Evolutionary conservation across 2,329 filamentous ascomycete genomes (phyloP), one percentile per base, ranked within the genome.

Genomic region (Aspergillus brunneoviolaceus): DNA sequence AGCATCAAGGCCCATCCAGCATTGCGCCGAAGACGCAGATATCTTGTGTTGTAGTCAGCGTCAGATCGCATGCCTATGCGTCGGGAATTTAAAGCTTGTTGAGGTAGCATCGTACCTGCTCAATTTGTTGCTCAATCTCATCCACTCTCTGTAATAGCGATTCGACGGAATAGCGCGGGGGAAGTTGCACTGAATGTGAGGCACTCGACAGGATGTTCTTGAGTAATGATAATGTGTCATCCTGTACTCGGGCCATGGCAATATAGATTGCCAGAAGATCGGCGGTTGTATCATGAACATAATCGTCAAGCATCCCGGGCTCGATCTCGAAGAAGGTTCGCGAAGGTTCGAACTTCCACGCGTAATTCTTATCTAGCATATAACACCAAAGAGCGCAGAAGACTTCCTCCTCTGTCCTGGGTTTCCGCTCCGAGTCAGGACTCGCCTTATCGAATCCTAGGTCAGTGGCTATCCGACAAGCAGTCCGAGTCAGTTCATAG

Each of bases 331-430:
- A 57, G 12, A 21, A 55, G 35, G 3, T 50, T 52, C 12, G 56
- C 50, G 10, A 50, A 6, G 29, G 45, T 12, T 62, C 63, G 14
- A 63, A 55, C 49, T 68, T 69, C 53, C 61, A 66, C 5, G 66
- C 65, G 49, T 69, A 64, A 48, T 67, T 69, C 35, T 60, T 58
- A 45, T 69, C 67, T 49, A 69, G 35, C 29, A 59, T 65, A 39
- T 68, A 69, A 52, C 66, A 68, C 66, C 67, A 68, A 14, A 69
- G 56, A 21, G 66, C 51, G 51, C 67, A 69, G 55, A 63, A 67
- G 27, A 60, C 51, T 33, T 67, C 65, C 42, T 68, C 67, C 45
- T 65, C 63, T 19, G 51, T 61, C 19, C 23, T 54, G 19, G 27
- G 25, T 5, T 14, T 35, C 49, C 16, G 29, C 47, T 21, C 29